Conservation (phyloP, 495 filamentous ascomycete genomes). For the Barbatosphaeria neglecta region DNA sequence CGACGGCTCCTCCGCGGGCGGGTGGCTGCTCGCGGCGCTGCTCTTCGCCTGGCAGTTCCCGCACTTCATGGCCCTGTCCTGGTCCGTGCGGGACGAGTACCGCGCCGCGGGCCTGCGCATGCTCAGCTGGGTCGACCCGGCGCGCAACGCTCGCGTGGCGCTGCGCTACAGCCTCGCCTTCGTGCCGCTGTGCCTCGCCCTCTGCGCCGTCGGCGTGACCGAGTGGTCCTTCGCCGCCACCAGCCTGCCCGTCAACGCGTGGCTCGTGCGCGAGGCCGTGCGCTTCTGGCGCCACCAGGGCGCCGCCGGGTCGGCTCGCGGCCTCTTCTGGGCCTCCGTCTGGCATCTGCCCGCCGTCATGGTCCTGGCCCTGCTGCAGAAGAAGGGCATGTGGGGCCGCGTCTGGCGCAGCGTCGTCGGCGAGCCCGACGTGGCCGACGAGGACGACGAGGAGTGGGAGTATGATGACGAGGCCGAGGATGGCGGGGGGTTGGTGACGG, state of each 20-base stretch:
- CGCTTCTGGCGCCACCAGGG: slow-evolving; percentile 73
- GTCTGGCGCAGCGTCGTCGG: slow-evolving; percentile 62
- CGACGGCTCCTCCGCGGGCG: slow-evolving; percentile 52
- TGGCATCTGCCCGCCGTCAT: slow-evolving; percentile 91
- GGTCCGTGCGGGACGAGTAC: slow-evolving; percentile 83
- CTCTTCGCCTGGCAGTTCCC: slow-evolving; percentile 97
- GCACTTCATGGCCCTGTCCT: slow-evolving; percentile 89
- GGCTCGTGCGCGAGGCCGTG: slow-evolving; percentile 74
- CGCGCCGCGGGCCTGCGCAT: slow-evolving; percentile 78
- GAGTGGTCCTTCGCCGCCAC: slow-evolving; percentile 76
- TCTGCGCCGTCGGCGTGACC: slow-evolving; percentile 76
- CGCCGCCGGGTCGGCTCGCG: slow-evolving; percentile 66
- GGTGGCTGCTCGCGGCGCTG: slow-evolving; percentile 76
- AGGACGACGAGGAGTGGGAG: slow-evolving; percentile 27
- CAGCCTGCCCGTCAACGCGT: slow-evolving; percentile 71
- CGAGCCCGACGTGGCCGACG: slow-evolving; percentile 27
- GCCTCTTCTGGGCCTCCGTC: slow-evolving; percentile 92
- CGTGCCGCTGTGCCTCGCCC: slow-evolving; percentile 73
- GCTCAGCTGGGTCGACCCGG: slow-evolving; percentile 81
- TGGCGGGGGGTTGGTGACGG: no score
- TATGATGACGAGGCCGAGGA: slow-evolving; percentile 32
- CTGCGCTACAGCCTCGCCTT: slow-evolving; percentile 78
- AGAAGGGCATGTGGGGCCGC: slow-evolving; percentile 87
- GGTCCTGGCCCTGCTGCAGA: slow-evolving; percentile 82
- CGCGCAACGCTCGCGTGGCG: slow-evolving; percentile 72